Conservation (phyloP, 1,284 basidiomycete genomes). For the Malassezia caprae region DNA sequence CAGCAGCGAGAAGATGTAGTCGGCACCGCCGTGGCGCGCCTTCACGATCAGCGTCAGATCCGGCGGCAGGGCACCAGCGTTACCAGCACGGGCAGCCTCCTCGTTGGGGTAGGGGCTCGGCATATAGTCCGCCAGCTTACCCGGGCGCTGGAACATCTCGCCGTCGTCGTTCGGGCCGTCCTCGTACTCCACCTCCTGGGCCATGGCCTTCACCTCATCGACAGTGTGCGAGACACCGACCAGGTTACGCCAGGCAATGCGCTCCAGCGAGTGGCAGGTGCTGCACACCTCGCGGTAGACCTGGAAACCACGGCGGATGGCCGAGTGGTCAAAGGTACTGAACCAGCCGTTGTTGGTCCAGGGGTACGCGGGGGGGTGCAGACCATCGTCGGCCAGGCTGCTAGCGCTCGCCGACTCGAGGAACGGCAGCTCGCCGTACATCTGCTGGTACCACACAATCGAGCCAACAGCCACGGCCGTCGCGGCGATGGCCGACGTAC, state of each 20-base stretch:
- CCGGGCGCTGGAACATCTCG: slow-evolving; percentile 96
- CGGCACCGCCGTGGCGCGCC: slow-evolving; percentile 91
- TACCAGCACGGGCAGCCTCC: slow-evolving; percentile 87
- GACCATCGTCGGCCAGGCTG: slow-evolving; percentile 66
- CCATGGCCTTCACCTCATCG: slow-evolving; percentile 82
- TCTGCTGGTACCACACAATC: slow-evolving; percentile 88
- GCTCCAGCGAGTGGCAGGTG: slow-evolving; percentile 96
- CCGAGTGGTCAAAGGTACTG: slow-evolving; percentile 90
- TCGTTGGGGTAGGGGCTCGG: slow-evolving; percentile 94
- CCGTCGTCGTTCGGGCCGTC: slow-evolving; percentile 92
- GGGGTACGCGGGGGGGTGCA: slow-evolving; percentile 78
- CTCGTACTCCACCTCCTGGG: slow-evolving; percentile 81
- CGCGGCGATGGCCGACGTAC: slow-evolving; percentile 65
- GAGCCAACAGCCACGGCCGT: slow-evolving; percentile 73
- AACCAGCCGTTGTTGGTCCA: slow-evolving; percentile 81
- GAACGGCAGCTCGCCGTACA: slow-evolving; percentile 62
- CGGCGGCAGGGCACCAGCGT: slow-evolving; percentile 88
- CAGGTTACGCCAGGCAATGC: slow-evolving; percentile 98
- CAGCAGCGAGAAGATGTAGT: slow-evolving; percentile 92
- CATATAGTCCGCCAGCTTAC: slow-evolving; percentile 94
- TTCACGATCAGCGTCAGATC: slow-evolving; percentile 96
- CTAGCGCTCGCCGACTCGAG: slow-evolving; percentile 37
- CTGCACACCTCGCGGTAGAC: slow-evolving; percentile 99
- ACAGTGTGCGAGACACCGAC: slow-evolving; percentile 95
- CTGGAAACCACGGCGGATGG: slow-evolving; percentile 93